Percentiles rank a stretch among this genome's conserved stretches.
Evolutionary conservation across 305 asterid genomes (phyloP).

Genomic region (Solanum aculeatissimum): DNA sequence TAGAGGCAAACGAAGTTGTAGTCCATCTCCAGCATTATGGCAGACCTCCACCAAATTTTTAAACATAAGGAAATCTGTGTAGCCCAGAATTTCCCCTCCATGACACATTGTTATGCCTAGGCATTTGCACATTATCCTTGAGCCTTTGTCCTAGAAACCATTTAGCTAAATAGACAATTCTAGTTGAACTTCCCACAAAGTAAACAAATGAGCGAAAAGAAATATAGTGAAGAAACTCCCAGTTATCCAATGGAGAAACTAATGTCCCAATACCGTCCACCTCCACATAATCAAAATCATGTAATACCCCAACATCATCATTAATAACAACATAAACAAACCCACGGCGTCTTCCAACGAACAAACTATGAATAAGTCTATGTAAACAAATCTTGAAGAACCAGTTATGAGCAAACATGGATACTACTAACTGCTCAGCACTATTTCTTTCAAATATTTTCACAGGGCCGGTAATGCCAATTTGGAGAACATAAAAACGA

Average conservation of each 20-base stretch:
- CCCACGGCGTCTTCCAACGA: background rate
- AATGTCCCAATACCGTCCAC: conserved; percentile 53
- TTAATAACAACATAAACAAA: background rate
- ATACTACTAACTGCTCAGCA: background rate
- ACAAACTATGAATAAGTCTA: background rate
- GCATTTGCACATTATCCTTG: background rate
- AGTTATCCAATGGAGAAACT: conserved; percentile 47
- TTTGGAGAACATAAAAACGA: no score
- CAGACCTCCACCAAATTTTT: background rate
- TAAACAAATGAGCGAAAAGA: background rate
- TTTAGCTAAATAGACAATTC: background rate
- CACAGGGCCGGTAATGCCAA: background rate
- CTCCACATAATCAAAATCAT: background rate
- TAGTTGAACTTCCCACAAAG: background rate
- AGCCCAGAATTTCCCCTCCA: background rate
- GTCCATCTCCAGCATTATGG: background rate
- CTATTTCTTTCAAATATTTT: background rate
- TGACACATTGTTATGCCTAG: background rate
- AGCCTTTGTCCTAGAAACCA: background rate
- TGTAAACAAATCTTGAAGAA: background rate
- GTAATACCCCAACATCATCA: background rate
- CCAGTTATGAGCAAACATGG: background rate
- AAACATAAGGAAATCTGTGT: background rate
- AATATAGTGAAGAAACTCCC: background rate
- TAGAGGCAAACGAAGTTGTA: conserved; percentile 39